phyloP scores from a whole-genome alignment of 2,329 filamentous ascomycete genomes.

The Metarhizium humberi region DNA sequence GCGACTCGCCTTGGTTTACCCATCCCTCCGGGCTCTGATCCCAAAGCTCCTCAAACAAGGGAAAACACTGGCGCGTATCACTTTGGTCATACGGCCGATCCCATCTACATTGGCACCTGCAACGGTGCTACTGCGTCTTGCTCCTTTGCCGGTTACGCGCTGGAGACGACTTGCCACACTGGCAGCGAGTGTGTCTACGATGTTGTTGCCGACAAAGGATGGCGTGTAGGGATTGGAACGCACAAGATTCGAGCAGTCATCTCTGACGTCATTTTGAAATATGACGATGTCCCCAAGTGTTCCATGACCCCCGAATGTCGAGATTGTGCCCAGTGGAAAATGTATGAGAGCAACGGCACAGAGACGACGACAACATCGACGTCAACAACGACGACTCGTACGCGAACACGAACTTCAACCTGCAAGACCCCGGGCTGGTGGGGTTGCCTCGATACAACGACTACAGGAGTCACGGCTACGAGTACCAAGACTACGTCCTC shows the following conservation, averaged over 20 bases:
- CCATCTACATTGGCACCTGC: slow-evolving; percentile 87
- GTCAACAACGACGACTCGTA: slow-evolving; percentile 46
- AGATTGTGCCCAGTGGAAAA: slow-evolving; percentile 91
- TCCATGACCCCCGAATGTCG: slow-evolving; percentile 68
- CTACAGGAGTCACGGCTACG: slow-evolving; percentile 29
- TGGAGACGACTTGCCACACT: slow-evolving; percentile 88
- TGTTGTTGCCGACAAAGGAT: slow-evolving; percentile 82
- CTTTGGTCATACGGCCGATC: slow-evolving; percentile 92
- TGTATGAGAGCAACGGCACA: slow-evolving; percentile 85
- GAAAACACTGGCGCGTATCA: slow-evolving; percentile 73
- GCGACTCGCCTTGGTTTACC: slow-evolving; percentile 79
- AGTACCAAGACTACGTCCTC: slow-evolving; percentile 27
- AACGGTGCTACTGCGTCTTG: slow-evolving; percentile 85
- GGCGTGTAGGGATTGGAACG: slow-evolving; percentile 83
- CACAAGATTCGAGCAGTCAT: slow-evolving; percentile 89
- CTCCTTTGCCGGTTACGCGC: slow-evolving; percentile 83
- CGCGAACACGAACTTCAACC: slow-evolving; percentile 72
- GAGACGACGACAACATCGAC: slow-evolving; percentile 59
- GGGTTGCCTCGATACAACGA: slow-evolving; percentile 64
- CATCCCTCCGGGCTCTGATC: slow-evolving; percentile 67
- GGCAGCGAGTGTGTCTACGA: slow-evolving; percentile 86
- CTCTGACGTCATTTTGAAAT: slow-evolving; percentile 73
- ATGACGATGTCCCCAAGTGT: slow-evolving; percentile 73
- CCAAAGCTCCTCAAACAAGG: slow-evolving; percentile 60
- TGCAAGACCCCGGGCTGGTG: slow-evolving; percentile 92